These are phyloP conservation scores for Lasiosphaeria ovina DNA, from an alignment of 495 filamentous ascomycete genomes.

Conservation along the genomic window DNA sequence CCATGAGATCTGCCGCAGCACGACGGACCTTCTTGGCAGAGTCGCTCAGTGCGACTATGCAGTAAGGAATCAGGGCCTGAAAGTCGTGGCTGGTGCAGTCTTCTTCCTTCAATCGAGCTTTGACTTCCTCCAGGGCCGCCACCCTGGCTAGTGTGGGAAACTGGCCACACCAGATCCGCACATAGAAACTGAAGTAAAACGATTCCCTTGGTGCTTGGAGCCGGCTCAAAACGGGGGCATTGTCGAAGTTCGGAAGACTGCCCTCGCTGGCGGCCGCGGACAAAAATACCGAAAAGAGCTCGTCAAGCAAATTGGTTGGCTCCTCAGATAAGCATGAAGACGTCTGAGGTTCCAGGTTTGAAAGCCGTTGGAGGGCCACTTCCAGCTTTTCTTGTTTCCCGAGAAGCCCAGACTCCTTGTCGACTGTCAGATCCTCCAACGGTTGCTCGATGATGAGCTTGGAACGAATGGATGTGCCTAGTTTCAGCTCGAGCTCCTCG, in stretches of 20 bases:
- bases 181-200: constrained; percentile 74
- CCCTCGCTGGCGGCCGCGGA: constrained; percentile 50
- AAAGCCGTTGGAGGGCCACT: constrained; percentile 25
- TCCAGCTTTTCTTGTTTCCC: constrained; percentile 22
- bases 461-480: constrained; percentile 63
- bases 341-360: constrained; percentile 38
- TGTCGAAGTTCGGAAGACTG: constrained; percentile 56
- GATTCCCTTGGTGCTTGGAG: constrained; percentile 54
- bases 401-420: constrained; percentile 32
- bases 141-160: constrained; percentile 65
- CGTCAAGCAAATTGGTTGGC: constrained; percentile 45
- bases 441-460: constrained; percentile 31
- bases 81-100: constrained; percentile 58
- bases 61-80: constrained; percentile 76
- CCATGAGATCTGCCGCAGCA: constrained; percentile 64
- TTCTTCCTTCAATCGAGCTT: constrained; percentile 49
- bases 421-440: constrained; percentile 55
- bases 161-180: constrained; percentile 68
- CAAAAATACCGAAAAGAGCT: constrained; percentile 64
- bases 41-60: constrained; percentile 71
- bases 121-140: constrained; percentile 63
- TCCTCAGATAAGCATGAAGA: constrained; percentile 48
- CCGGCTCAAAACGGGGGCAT: constrained; percentile 57
- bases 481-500: constrained; percentile 64
- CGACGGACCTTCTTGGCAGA: constrained; percentile 68